phyloP scores from a whole-genome alignment of 805 yeast genomes.

The Wickerhamiella parazyma region DNA sequence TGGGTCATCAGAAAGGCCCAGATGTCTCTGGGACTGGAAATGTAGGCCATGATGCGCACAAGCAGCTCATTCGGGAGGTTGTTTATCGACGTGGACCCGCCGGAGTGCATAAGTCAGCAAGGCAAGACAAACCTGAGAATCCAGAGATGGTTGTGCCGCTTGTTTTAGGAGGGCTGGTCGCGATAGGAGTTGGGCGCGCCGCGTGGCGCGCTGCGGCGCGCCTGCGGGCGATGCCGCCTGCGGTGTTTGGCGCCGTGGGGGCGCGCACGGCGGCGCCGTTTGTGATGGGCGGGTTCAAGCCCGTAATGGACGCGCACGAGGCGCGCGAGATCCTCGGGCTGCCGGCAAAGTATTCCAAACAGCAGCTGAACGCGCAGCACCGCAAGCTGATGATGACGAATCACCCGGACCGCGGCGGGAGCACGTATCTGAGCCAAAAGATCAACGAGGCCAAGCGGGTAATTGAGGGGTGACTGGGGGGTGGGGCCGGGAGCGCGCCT shows the following conservation, averaged over 20 bases:
- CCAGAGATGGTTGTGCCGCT: constrained; percentile 24
- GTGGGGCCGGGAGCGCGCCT: too few species aligned
- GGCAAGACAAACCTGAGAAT: too few species aligned
- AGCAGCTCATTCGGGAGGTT: constrained; percentile 34
- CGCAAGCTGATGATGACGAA: constrained; percentile 73
- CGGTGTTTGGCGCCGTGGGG: constrained; percentile 20
- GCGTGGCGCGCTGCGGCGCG: constrained; percentile 24
- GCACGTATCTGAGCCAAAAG: constrained; percentile 76
- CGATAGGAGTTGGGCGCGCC: constrained; percentile 24
- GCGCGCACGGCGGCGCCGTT: constrained; percentile 14
- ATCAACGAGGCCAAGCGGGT: constrained; percentile 46
- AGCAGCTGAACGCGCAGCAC: constrained; percentile 64
- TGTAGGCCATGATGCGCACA: constrained; percentile 15
- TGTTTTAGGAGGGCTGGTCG: constrained; percentile 21
- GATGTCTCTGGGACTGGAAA: constrained; percentile 18
- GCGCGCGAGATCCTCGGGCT: constrained; percentile 40
- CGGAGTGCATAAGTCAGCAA: not conserved
- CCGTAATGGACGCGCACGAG: constrained; percentile 37
- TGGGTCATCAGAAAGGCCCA: constrained; percentile 47
- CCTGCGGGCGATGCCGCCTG: constrained; percentile 21
- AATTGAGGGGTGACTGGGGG: too few species aligned
- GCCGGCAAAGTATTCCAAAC: constrained; percentile 26
- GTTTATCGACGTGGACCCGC: constrained; percentile 8
- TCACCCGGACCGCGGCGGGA: constrained; percentile 92
- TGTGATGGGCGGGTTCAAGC: constrained; percentile 26